Base-by-base conservation (phyloP, 2,329 filamentous ascomycete species). In the Westerdykella sp. region DNA sequence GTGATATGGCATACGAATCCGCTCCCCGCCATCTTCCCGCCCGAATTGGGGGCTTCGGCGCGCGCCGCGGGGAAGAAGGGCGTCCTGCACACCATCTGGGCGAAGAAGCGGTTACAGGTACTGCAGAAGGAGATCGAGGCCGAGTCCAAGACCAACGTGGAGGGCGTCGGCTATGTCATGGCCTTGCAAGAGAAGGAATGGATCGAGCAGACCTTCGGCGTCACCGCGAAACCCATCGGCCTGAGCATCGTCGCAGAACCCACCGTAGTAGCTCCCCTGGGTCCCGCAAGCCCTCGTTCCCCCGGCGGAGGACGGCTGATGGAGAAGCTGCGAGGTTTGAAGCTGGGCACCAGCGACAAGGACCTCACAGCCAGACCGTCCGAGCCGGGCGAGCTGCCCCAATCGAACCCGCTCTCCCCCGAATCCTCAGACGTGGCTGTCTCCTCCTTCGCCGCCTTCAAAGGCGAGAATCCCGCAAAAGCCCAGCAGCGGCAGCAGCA, bases 11-110 rank as follows among this genome's bases (percentile, higher is more conserved):
- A 78, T 34, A 82, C 89, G 11, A 90, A 90, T 59, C 87, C 88
- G 1, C 73, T 95, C 40, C 89, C 89, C 0, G 89, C 89, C 25
- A 91, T 95, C 52, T 95, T 91, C 59, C 83, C 87, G 1, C 80
- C 84, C 0, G 83, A 84, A 46, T 72, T 95, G 18, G 84, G 85
- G 1, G 76, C 78, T 3, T 83, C 79, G 16, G 79, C 79, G 11
- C 74, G 79, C 18, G 73, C 81, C 14, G 78, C 81, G 0, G 86
- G 87, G 6, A 82, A 83, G 56, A 85, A 87, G 49, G 89, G 89
- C 1, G 87, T 95, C 2, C 69, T 95, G 46, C 90, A 95, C 62
- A 95, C 87, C 2, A 81, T 91, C 45, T 96, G 90, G 88, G 90
- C 87, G 14, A 89, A 89, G 72, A 84, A 86, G 65, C 76, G 89